Conservation (phyloP, 495 filamentous ascomycete species). For the Aspergillus saccharolyticus region DNA sequence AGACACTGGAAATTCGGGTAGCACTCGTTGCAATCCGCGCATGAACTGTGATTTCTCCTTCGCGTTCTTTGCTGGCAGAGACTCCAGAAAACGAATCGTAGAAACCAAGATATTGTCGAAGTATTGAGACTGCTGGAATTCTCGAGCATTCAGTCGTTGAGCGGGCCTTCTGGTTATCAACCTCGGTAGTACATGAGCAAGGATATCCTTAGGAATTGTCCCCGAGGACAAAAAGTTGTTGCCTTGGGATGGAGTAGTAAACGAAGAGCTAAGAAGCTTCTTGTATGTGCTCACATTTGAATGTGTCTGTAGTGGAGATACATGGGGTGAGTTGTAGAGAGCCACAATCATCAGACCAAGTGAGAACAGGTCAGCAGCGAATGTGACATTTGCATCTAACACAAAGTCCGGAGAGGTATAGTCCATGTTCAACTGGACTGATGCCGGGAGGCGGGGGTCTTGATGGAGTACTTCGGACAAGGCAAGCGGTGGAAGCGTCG, state of each 20-base stretch:
- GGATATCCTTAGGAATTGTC: slow-evolving; percentile 73
- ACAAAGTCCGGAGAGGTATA: slow-evolving; percentile 93
- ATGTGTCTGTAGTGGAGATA: slow-evolving; percentile 76
- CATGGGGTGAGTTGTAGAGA: slow-evolving; percentile 88
- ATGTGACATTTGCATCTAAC: slow-evolving; percentile 75
- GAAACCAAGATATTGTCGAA: slow-evolving; percentile 96
- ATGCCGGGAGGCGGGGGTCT: slow-evolving; percentile 75
- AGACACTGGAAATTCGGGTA: slow-evolving; percentile 84
- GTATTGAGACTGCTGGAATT: slow-evolving; percentile 90
- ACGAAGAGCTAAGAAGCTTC: slow-evolving; percentile 68
- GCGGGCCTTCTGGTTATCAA: slow-evolving; percentile 83
- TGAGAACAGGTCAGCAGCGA: slow-evolving; percentile 85
- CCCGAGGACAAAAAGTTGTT: slow-evolving; percentile 82
- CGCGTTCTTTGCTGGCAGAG: slow-evolving; percentile 82
- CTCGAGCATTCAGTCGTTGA: slow-evolving; percentile 78
- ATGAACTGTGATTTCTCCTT: slow-evolving; percentile 90
- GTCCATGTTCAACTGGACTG: slow-evolving; percentile 85
- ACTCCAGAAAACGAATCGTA: slow-evolving; percentile 89
- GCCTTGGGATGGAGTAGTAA: slow-evolving; percentile 64
- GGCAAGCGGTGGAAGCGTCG: slow-evolving; percentile 67
- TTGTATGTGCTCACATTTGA: slow-evolving; percentile 76
- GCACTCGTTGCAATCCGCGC: slow-evolving; percentile 76
- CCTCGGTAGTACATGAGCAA: slow-evolving; percentile 66
- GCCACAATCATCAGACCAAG: slow-evolving; percentile 83
- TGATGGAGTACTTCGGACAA: slow-evolving; percentile 79